Evolutionary conservation across 495 filamentous ascomycete species (phyloP).

Genomic region (Penicillium paradoxum): DNA sequence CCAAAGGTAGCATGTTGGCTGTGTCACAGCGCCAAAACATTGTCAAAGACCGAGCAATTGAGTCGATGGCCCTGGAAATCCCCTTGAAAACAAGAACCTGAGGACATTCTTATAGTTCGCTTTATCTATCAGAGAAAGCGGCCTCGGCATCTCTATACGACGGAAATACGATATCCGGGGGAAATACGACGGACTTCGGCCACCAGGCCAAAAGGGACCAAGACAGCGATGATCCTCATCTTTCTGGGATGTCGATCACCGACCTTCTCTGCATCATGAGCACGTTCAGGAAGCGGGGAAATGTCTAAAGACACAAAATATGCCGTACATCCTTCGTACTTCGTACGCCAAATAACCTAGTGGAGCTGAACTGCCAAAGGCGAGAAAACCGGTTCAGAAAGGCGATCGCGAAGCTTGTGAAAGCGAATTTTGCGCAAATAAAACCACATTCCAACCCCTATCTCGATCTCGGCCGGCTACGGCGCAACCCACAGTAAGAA

Average conservation of each 20-base stretch:
- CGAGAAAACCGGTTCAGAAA: neutral
- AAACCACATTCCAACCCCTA: too few relatives aligned
- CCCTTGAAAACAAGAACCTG: neutral
- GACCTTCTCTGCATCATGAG: neutral
- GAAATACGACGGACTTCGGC: neutral
- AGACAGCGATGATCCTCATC: neutral
- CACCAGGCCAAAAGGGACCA: neutral
- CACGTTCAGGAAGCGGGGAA: neutral
- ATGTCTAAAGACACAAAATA: neutral
- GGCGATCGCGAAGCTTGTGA: too few relatives aligned
- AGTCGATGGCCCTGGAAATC: neutral
- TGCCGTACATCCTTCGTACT: too few relatives aligned
- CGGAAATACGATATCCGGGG: neutral
- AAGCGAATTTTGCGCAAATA: too few relatives aligned
- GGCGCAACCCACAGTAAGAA: too few relatives aligned
- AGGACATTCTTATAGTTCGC: neutral
- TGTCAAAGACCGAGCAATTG: neutral
- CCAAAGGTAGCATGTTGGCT: constrained; percentile 6
- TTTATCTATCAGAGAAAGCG: neutral
- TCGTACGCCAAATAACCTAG: neutral
- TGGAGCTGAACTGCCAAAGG: neutral
- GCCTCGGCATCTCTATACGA: neutral
- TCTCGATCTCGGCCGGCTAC: too few relatives aligned
- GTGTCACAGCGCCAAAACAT: neutral
- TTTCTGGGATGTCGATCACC: neutral